Base-by-base conservation (phyloP, 208 protist genomes). In the Paratrypanosoma confusum region DNA sequence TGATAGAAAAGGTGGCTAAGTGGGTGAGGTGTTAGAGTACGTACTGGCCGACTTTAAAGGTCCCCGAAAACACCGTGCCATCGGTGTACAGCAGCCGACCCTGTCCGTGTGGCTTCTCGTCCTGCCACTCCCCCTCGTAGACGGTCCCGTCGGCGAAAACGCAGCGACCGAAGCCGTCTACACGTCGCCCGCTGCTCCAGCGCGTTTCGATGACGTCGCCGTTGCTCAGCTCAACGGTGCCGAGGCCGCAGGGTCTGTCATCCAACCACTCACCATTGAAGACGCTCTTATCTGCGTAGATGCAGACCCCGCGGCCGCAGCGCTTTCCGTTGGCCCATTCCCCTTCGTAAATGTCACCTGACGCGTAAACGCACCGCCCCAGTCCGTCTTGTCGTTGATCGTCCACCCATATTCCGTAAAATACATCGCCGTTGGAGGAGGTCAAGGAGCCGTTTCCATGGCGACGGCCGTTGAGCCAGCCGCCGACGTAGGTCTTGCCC, bases 201-300 rank as follows among this genome's bases (percentile, higher is more conserved):
- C 81, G 64, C 27, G 70, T 70, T 45, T 77, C 66, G 1, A 92
- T 50, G 23, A 63, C 56, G 38, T 81, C 81, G 8, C 73, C 82
- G 11, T 70, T 63, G 18, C 45, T 41, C 14, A 82, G 59, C 20
- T 72, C 84, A 33, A 75, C 66, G 16, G 58, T 54, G 18, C 85
- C 89, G 17, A n/a, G 55, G 26, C 89, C 89, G 49, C 81, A 42
- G 6, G 60, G 86, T 26, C 61, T 50, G 50, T 79, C 72, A 18
- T 83, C 21, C 13, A 5, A 17, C 82, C 84, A 96, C 32, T 64
- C 55, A 17, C 89, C 89, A 24, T 81, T 71, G 63, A 88, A 96
- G 17, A 83, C 67, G 31, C 70, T 81, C 39, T 76, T 78, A 39
- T 94, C 82, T 0, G 57, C 57, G 41, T 77, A 69, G 6, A 62